Evolutionary conservation across 2,329 filamentous ascomycete species (phyloP).

Genomic region (Aspergillus calidoustus): DNA sequence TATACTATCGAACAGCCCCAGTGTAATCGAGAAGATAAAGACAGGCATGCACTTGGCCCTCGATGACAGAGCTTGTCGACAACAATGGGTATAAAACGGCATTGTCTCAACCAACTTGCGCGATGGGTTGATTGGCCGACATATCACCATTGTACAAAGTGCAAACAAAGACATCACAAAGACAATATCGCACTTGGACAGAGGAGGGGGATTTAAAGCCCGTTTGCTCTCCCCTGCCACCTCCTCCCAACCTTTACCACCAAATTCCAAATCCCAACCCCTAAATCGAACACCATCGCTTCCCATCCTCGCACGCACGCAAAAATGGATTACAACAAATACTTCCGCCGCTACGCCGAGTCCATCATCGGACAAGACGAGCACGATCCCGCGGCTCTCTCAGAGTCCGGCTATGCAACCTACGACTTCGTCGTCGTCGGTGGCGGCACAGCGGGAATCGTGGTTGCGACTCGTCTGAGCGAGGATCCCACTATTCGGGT

Average conservation of each 20-base stretch:
- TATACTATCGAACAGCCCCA: no score
- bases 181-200: no score
- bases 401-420: not conserved
- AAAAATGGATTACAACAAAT: not conserved
- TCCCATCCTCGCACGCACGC: no score
- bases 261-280: not conserved
- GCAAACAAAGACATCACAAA: not conserved
- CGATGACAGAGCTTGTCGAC: no score
- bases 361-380: not conserved
- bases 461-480: slow-evolving; percentile 36
- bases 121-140: no score
- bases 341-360: not conserved
- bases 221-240: not conserved
- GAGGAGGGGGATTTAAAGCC: not conserved
- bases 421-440: slow-evolving; percentile 26
- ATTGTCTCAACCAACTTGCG: no score
- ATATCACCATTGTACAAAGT: not conserved
- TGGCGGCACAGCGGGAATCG: slow-evolving; percentile 40
- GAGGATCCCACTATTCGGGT: slow-evolving; percentile 32
- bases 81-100: no score
- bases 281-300: no score
- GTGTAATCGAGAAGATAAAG: no score
- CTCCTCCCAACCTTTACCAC: no score
- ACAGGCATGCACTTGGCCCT: no score
- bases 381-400: not conserved